Evolutionary conservation across 1,284 basidiomycete species (phyloP), one percentile per base, ranked within the genome.

Genomic region (Marasmius tenuissimus): DNA sequence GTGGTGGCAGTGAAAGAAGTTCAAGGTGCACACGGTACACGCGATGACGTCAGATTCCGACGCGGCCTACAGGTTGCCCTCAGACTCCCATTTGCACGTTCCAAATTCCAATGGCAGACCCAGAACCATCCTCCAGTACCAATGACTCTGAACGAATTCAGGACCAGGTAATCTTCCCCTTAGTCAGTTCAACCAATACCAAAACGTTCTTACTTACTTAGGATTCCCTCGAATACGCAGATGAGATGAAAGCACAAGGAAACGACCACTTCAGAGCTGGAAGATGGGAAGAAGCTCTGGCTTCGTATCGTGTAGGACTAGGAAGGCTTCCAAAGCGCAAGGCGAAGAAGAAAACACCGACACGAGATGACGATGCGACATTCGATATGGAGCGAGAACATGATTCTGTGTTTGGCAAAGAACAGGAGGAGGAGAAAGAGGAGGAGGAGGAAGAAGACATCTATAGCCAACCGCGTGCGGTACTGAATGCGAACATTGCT

Each of bases 401-500:
- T 27, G 27, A 27, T 27, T 27, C 27, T 27, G 27, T 27, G 27
- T 34, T 52, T 37, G 33, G 11, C 5, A 20, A 37, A 16, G 34
- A 38, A 37, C 48, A 50, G 48, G 50, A 57, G 52, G 52, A 56
- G 39, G 63, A 63, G n/a, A 66, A 65, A 38, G 27, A 34, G 9
- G 34, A 12, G 2, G 49, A 59, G 42, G 62, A 40, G 35, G 58
- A 66, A n/a, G 67, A 66, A 39, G 61, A 67, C 5, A 65, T 67
- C 37, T 82, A 76, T 65, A 77, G 81, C 5, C 86, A 85, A 67
- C 78, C 83, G 20, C 81, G 92, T 62, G 81, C 92, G 14, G 76
- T 91, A 11, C 69, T 95, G 62, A 84, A 92, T 68, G 87, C 89
- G 40, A 96, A 96, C 68, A 87, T 94, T 40, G 93, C 85, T 1